These are phyloP conservation scores for Panicum miliaceum DNA, from an alignment of 176 grass and related monocot genomes.

Conservation along the genomic window DNA sequence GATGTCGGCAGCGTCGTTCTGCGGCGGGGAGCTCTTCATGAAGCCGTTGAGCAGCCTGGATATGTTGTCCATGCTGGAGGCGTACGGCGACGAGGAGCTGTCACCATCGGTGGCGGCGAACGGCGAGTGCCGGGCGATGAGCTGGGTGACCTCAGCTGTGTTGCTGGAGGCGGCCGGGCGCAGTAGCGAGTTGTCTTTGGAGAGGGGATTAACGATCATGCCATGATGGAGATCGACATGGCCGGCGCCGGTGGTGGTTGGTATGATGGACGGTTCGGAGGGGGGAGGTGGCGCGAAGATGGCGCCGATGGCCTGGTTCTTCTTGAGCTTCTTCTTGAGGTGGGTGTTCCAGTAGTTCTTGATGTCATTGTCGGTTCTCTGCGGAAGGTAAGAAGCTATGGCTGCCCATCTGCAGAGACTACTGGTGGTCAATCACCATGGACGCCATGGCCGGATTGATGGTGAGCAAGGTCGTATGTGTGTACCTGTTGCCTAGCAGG, in stretches of 20 bases:
- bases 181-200: conserved; percentile 23
- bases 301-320: conserved; percentile 52
- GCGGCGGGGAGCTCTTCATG: conserved; percentile 56
- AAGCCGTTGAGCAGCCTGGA: conserved; percentile 72
- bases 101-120: conserved; percentile 26
- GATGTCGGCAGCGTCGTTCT: conserved; percentile 28
- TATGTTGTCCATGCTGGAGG: conserved; percentile 87
- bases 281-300: conserved; percentile 45
- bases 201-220: neutral
- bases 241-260: neutral
- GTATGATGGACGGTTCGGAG: neutral
- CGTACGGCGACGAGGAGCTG: conserved; percentile 53
- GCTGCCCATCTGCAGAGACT: conserved; percentile 60
- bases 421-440: neutral
- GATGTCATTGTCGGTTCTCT: conserved; percentile 92
- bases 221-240: conserved; percentile 36
- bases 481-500: conserved; percentile 72
- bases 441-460: neutral
- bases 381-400: conserved; percentile 85
- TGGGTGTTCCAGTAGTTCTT: conserved; percentile 98
- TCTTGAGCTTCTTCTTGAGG: conserved; percentile 90
- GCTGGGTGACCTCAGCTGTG: conserved; percentile 18
- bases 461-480: no score
- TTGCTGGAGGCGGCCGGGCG: neutral
- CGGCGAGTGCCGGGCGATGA: conserved; percentile 34